Evolutionary conservation across 2,329 filamentous ascomycete genomes (phyloP).

Genomic region (Sporothrix sp.): DNA sequence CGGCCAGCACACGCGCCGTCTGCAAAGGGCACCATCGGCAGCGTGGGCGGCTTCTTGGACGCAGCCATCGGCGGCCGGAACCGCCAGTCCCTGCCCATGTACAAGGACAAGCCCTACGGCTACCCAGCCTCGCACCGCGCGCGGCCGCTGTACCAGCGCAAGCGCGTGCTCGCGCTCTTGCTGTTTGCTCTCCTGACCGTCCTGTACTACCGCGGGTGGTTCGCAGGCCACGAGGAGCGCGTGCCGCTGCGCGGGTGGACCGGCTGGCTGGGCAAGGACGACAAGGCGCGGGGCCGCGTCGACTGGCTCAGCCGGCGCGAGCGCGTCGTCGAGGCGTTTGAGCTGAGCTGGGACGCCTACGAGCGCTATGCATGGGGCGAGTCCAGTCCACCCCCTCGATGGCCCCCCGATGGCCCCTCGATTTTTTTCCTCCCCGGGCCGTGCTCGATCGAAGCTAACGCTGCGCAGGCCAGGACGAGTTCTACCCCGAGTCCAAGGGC

Average conservation of each 20-base stretch:
- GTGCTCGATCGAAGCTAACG: too few species aligned
- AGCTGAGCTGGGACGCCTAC: slow-evolving; percentile 87
- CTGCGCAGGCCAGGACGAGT: slow-evolving; percentile 65
- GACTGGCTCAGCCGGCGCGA: slow-evolving; percentile 74
- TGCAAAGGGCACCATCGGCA: slow-evolving; percentile 45
- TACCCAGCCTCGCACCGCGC: slow-evolving; percentile 52
- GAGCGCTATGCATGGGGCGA: slow-evolving; percentile 88
- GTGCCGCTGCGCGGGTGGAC: slow-evolving; percentile 38
- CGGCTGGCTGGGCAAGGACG: slow-evolving; percentile 41
- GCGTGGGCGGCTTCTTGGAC: slow-evolving; percentile 56
- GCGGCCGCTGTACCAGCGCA: slow-evolving; percentile 52
- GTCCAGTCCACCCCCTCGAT: slow-evolving; percentile 30
- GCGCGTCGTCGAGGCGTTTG: slow-evolving; percentile 79
- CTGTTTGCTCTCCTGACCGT: slow-evolving; percentile 46
- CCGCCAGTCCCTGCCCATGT: slow-evolving; percentile 66
- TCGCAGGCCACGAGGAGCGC: slow-evolving; percentile 32
- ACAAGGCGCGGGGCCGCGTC: slow-evolving; percentile 34
- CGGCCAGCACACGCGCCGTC: slow-evolving; percentile 13
- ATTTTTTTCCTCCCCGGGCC: too few species aligned
- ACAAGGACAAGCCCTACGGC: slow-evolving; percentile 95
- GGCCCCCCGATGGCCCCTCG: too few species aligned
- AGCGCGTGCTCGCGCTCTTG: slow-evolving; percentile 46
- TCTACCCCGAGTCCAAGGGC: slow-evolving; percentile 68
- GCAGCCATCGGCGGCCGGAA: slow-evolving; percentile 26
- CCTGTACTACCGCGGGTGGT: slow-evolving; percentile 62